phyloP scores from a whole-genome alignment of 345 rosid species.

The Capsella bursapastoris region DNA sequence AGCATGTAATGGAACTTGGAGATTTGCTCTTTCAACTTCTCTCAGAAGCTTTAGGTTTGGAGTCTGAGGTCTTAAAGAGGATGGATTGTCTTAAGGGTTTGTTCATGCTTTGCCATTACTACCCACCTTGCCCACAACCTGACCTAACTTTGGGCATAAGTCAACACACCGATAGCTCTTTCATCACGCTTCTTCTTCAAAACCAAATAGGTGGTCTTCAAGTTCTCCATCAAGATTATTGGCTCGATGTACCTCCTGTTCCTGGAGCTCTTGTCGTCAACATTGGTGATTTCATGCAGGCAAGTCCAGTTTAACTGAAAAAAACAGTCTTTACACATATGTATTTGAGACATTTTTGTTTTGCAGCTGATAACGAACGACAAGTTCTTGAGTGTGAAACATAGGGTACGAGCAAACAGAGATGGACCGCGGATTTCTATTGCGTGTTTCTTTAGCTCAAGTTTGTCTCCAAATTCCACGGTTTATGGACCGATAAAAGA shows the following conservation, averaged over 20 bases:
- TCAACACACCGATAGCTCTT: constrained; percentile 44
- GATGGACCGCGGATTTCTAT: constrained; percentile 30
- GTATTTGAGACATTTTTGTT: neutral
- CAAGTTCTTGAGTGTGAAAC: constrained; percentile 17
- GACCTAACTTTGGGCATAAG: constrained; percentile 42
- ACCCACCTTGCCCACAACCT: constrained; percentile 53
- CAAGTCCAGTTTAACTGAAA: neutral
- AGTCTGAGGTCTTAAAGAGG: constrained; percentile 22
- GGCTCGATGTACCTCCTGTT: constrained; percentile 34
- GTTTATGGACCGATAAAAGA: constrained; percentile 40
- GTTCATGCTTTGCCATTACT: constrained; percentile 41
- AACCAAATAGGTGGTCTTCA: constrained; percentile 53
- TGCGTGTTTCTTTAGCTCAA: constrained; percentile 35
- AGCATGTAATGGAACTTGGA: constrained; percentile 37
- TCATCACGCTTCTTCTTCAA: constrained; percentile 46
- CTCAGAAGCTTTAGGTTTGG: constrained; percentile 48
- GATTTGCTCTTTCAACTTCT: constrained; percentile 31
- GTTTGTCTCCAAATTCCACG: constrained; percentile 3
- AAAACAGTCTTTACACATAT: neutral
- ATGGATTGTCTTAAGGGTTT: constrained; percentile 40
- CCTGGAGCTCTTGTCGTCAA: constrained; percentile 27
- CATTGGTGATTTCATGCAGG: constrained; percentile 46
- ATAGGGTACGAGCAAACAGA: constrained; percentile 18
- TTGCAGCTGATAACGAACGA: constrained; percentile 28
- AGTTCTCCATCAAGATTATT: constrained; percentile 41